phyloP scores from a whole-genome alignment of 495 filamentous ascomycete genomes.

The Melanomma pulvis-pyrius region DNA sequence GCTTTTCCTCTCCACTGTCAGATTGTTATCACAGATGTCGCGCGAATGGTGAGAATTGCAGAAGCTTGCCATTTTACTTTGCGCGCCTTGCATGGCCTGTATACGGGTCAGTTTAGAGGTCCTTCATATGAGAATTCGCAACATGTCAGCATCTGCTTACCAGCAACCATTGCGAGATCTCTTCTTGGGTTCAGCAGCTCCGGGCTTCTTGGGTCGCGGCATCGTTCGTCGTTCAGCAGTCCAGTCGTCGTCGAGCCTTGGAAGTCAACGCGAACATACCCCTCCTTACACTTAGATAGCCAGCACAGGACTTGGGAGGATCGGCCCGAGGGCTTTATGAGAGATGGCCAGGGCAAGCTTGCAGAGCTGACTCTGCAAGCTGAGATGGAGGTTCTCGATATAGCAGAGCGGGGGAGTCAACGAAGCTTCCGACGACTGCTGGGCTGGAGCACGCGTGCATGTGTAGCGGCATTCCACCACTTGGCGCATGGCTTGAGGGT shows the following conservation, averaged over 20 bases:
- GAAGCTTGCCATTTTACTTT: slow-evolving; percentile 76
- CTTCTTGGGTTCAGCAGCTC: slow-evolving; percentile 52
- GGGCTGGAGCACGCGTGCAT: slow-evolving; percentile 17
- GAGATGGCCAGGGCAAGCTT: neutral
- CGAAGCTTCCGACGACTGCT: slow-evolving; percentile 3
- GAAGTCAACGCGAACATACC: neutral
- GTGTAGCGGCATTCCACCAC: slow-evolving; percentile 26
- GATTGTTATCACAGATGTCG: slow-evolving; percentile 36
- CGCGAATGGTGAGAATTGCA: neutral
- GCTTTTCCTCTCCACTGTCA: slow-evolving; percentile 70
- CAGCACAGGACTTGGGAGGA: slow-evolving; percentile 3
- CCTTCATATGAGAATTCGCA: neutral
- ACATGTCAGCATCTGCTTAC: slow-evolving; percentile 51
- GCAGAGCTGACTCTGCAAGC: slow-evolving; percentile 17
- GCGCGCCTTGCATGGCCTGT: slow-evolving; percentile 69
- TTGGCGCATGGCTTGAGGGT: slow-evolving; percentile 17
- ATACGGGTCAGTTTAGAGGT: slow-evolving; percentile 5
- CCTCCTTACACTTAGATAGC: neutral
- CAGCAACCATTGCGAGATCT: slow-evolving; percentile 85
- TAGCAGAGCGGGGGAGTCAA: slow-evolving; percentile 13
- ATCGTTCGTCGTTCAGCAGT: slow-evolving; percentile 26
- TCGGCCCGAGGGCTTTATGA: slow-evolving; percentile 17
- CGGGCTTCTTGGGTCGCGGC: slow-evolving; percentile 48
- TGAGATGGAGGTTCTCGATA: slow-evolving; percentile 14
- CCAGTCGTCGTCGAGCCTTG: neutral